phyloP scores from a whole-genome alignment of 768 basidiomycete species.

The Phylloporus arenicola region DNA sequence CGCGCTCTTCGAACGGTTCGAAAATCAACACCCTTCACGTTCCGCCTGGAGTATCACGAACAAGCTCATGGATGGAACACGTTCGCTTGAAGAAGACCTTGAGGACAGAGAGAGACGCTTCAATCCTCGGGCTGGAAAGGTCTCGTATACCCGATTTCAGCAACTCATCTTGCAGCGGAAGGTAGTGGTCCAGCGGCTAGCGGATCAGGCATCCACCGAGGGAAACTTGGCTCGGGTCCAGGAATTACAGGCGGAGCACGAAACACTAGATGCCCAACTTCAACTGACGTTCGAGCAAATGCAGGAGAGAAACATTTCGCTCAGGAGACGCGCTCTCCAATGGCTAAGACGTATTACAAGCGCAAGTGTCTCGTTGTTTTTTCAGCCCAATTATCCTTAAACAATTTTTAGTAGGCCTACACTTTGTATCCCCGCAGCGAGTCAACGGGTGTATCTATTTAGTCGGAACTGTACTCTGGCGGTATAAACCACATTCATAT shows the following conservation, averaged over 20 bases:
- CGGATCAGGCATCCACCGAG: not conserved
- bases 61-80: not conserved
- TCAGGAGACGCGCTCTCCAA: not conserved
- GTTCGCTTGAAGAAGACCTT: constrained; percentile 1
- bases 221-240: not conserved
- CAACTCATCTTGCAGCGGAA: constrained; percentile 1
- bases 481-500: not conserved
- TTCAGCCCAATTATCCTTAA: not conserved
- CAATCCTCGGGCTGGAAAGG: not conserved
- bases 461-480: not conserved
- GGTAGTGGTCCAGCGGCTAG: not conserved
- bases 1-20: constrained; percentile 1
- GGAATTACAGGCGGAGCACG: constrained; percentile 2
- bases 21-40: not conserved
- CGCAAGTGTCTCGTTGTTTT: not conserved
- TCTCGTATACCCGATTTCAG: constrained; percentile 1
- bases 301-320: not conserved
- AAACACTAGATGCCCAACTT: not conserved
- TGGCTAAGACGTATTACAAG: not conserved
- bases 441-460: no score
- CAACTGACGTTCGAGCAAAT: not conserved
- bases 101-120: not conserved
- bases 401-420: not conserved
- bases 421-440: no score
- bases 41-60: not conserved